These are phyloP conservation scores for Solanum hybrid DNA, from an alignment of 305 asterid species.

Conservation along the genomic window DNA sequence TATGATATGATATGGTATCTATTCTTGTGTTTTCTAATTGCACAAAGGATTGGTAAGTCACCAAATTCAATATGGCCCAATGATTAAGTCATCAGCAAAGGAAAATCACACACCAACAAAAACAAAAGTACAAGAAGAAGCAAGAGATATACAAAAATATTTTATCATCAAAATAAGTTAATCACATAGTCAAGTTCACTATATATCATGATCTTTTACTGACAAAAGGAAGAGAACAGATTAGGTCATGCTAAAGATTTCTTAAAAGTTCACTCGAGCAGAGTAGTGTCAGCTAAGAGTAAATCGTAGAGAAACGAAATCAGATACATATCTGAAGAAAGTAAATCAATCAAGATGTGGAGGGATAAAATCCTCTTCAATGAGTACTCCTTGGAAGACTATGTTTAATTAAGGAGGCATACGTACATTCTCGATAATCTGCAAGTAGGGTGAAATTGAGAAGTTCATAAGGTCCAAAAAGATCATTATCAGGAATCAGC, in stretches of 20 bases:
- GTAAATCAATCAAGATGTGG: not conserved
- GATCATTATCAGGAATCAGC: conserved; percentile 54
- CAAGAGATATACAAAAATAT: not conserved
- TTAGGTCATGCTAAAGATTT: not conserved
- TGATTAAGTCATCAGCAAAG: not conserved
- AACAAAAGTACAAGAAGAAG: not conserved
- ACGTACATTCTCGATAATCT: conserved; percentile 53
- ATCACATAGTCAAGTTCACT: not conserved
- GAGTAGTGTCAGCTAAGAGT: not conserved
- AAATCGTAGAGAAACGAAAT: not conserved
- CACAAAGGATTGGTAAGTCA: not conserved
- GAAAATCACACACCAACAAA: not conserved
- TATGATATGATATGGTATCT: not conserved
- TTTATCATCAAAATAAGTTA: not conserved
- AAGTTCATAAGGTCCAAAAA: conserved; percentile 93
- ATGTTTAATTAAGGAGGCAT: not conserved
- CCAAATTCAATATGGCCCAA: not conserved
- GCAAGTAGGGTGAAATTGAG: conserved; percentile 74
- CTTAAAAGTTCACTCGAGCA: not conserved
- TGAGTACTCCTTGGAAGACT: not conserved
- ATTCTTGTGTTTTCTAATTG: not conserved
- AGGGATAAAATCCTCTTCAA: not conserved
- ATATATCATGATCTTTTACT: not conserved
- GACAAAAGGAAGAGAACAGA: not conserved
- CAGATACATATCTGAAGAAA: not conserved